A percentile compares a stretch with the other conserved stretches of the same genome.
Conservation (phyloP, 192 early-diverging fungal species). For the Blastocladiella britannica region DNA sequence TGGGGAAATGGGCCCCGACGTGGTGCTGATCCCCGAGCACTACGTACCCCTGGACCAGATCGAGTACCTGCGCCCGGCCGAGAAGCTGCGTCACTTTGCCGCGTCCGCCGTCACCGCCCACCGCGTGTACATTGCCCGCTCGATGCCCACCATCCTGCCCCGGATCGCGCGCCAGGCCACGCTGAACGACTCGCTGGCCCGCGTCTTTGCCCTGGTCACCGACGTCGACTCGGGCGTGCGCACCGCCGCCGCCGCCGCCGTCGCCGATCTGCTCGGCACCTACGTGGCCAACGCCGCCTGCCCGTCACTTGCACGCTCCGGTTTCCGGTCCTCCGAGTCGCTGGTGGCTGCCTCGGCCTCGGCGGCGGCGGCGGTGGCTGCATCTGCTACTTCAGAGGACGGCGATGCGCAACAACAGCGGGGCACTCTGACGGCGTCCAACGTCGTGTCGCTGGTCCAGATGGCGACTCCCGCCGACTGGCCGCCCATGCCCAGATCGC, state of each 20-base stretch:
- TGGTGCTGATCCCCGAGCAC: background rate
- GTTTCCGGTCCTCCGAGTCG: too few species aligned
- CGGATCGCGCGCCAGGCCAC: background rate
- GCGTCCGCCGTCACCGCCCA: background rate
- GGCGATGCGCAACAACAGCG: too few species aligned
- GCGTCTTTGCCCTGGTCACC: background rate
- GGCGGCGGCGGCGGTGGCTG: too few species aligned
- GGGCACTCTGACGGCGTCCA: too few species aligned
- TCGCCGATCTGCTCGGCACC: background rate
- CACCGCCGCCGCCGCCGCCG: background rate
- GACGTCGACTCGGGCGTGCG: background rate
- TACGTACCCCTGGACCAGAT: background rate
- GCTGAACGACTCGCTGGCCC: background rate
- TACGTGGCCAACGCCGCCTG: background rate
- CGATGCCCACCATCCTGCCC: background rate
- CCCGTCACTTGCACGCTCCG: too few species aligned
- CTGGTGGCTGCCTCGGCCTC: background rate
- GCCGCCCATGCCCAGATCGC: too few species aligned
- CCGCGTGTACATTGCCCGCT: background rate
- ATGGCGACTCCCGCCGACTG: background rate
- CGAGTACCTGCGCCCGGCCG: background rate
- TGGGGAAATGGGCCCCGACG: too few species aligned
- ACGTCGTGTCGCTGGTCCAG: background rate
- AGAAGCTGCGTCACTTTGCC: background rate
- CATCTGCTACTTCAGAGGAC: too few species aligned